Percentiles rank a stretch among this genome's conserved stretches.
Conservation (phyloP, 2,329 filamentous ascomycete genomes). For the Ophiocordyceps robertsii region DNA sequence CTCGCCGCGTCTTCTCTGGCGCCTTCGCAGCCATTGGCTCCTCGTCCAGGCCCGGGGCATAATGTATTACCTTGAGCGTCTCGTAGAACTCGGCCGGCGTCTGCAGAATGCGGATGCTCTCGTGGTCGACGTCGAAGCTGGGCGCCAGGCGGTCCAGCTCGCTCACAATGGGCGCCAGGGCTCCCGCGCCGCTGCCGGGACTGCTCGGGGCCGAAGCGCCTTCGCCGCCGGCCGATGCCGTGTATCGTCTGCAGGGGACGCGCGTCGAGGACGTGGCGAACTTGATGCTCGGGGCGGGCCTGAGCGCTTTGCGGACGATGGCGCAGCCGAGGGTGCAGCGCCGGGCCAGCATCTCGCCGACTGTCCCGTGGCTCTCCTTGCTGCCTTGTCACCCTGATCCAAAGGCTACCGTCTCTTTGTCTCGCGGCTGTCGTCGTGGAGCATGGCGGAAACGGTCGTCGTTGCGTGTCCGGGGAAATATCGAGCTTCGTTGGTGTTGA, state of each 20-base stretch:
- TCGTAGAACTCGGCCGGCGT: slow-evolving; percentile 85
- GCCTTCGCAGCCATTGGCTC: neutral
- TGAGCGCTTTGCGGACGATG: slow-evolving; percentile 7
- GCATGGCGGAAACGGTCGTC: no score
- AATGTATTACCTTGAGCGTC: slow-evolving; percentile 64
- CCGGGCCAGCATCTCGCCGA: slow-evolving; percentile 18
- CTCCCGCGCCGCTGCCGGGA: slow-evolving; percentile 14
- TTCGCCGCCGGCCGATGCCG: slow-evolving; percentile 18
- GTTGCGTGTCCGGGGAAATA: no score
- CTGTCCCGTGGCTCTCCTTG: neutral
- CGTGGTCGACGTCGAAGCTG: slow-evolving; percentile 74
- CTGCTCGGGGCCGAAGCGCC: slow-evolving; percentile 16
- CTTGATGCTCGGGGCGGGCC: slow-evolving; percentile 2
- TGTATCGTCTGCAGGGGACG: slow-evolving; percentile 26
- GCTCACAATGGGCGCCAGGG: slow-evolving; percentile 40
- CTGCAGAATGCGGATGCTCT: slow-evolving; percentile 65
- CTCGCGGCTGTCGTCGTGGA: no score
- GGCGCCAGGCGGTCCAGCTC: slow-evolving; percentile 85
- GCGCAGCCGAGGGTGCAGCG: slow-evolving; percentile 18
- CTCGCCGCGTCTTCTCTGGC: neutral
- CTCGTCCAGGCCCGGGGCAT: neutral
- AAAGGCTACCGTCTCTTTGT: neutral
- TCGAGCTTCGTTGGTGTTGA: no score
- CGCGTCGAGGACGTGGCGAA: slow-evolving; percentile 9
- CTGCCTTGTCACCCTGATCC: neutral